These are phyloP conservation scores for Pseudogymnoascus pannorum DNA, from an alignment of 2,329 filamentous ascomycete genomes.

Conservation along the genomic window DNA sequence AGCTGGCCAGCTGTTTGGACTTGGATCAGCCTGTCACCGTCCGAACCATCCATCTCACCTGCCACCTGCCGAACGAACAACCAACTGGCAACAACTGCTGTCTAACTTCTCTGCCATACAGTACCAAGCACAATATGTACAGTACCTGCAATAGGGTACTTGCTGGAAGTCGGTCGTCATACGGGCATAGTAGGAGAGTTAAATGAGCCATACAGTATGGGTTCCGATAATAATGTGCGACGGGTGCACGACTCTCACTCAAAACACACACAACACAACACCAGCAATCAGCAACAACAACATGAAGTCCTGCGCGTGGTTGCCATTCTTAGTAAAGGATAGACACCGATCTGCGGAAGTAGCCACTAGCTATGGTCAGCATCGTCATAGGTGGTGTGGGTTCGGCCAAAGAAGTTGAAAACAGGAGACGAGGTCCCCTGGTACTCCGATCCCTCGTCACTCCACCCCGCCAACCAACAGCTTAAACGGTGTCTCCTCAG, in stretches of 20 bases:
- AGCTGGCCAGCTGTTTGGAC: no score
- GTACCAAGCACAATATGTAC: not conserved
- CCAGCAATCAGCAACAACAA: not conserved
- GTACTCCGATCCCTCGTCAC: not conserved
- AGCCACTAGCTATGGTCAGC: not conserved
- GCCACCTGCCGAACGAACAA: no score
- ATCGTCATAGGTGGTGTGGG: not conserved
- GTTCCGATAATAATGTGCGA: no score
- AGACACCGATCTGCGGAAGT: not conserved
- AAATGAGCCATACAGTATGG: not conserved
- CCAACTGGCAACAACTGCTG: not conserved
- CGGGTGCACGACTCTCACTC: no score
- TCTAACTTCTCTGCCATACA: not conserved
- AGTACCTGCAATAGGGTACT: no score
- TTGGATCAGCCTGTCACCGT: no score
- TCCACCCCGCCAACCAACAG: not conserved
- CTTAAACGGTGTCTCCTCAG: not conserved
- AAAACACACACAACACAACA: not conserved
- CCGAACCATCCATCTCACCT: no score
- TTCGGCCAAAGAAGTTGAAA: not conserved
- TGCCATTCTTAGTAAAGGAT: not conserved
- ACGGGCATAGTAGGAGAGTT: not conserved
- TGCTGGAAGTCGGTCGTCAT: not conserved
- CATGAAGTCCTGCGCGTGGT: not conserved
- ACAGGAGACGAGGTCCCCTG: not conserved